Conservation (phyloP, 1,139 yeast genomes). For the Taphrina wiesneri region DNA sequence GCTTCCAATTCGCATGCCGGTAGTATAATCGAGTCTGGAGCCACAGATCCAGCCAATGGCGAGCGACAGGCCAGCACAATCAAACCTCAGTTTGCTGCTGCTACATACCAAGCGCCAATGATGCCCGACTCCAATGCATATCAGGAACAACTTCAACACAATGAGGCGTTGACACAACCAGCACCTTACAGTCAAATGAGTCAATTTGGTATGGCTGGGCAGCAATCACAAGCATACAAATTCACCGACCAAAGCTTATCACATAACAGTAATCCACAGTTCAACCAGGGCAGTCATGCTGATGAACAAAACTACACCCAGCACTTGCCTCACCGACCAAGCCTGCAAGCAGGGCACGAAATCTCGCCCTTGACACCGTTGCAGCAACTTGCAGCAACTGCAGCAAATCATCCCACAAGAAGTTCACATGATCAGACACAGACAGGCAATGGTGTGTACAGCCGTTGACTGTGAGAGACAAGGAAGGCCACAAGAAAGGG, state of each 20-base stretch:
- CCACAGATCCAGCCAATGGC: not conserved
- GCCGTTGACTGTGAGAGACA: not conserved
- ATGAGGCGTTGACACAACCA: not conserved
- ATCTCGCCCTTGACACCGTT: not conserved
- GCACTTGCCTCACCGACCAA: slow-evolving; percentile 12
- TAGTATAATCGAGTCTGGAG: not conserved
- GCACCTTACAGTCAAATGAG: slow-evolving; percentile 16
- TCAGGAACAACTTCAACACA: not conserved
- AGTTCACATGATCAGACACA: not conserved
- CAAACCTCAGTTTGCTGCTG: not conserved
- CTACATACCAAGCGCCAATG: not conserved
- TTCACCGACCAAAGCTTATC: not conserved
- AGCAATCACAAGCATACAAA: not conserved
- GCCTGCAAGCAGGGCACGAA: not conserved
- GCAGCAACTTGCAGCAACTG: slow-evolving; percentile 19
- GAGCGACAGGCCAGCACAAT: not conserved
- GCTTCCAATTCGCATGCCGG: not conserved
- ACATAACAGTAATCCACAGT: not conserved
- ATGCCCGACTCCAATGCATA: not conserved
- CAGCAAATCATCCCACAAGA: slow-evolving; percentile 8
- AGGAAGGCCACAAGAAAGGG: too few relatives aligned
- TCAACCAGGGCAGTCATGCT: not conserved
- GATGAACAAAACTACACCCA: not conserved
- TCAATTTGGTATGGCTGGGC: not conserved
- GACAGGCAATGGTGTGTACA: not conserved